Conservation (phyloP, 2,329 filamentous ascomycete genomes). For the Microascus cirrosus region DNA sequence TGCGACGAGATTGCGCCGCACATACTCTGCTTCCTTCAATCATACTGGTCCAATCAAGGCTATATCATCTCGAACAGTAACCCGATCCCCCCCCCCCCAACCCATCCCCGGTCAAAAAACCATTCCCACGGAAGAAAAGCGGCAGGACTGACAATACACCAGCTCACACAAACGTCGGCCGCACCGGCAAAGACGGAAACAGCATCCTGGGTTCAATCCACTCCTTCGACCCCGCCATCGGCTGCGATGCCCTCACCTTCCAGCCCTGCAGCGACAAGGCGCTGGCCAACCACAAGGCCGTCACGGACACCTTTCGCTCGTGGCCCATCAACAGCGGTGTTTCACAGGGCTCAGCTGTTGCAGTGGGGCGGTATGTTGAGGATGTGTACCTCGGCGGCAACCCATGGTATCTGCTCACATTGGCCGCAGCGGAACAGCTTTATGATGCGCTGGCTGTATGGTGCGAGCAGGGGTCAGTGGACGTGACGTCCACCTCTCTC, state of each 20-base stretch:
- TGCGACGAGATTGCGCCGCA: constrained; percentile 58
- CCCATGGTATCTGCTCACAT: constrained; percentile 69
- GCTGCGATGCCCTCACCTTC: constrained; percentile 61
- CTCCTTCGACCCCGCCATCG: constrained; percentile 55
- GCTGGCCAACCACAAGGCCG: constrained; percentile 65
- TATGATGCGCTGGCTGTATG: constrained; percentile 68
- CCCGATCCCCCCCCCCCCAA: too few species aligned
- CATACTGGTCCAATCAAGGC: constrained; percentile 56
- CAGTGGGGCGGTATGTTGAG: constrained; percentile 58
- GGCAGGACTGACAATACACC: constrained; percentile 10
- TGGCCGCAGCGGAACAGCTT: constrained; percentile 69
- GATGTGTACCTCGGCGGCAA: constrained; percentile 70
- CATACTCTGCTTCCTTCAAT: constrained; percentile 62
- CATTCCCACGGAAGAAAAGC: too few species aligned
- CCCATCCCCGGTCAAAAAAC: too few species aligned
- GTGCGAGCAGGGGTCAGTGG: constrained; percentile 50
- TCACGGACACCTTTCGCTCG: constrained; percentile 63
- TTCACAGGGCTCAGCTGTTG: constrained; percentile 44
- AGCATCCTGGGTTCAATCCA: constrained; percentile 56
- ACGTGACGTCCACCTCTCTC: constrained; percentile 52
- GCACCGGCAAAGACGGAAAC: constrained; percentile 62
- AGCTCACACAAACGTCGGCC: constrained; percentile 45
- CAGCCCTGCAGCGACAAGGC: constrained; percentile 63
- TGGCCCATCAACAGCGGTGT: constrained; percentile 62
- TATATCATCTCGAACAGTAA: constrained; percentile 58